Percentiles rank a stretch among this genome's conserved stretches.
Conservation (phyloP, 2,329 filamentous ascomycete genomes). For the Aspergillus vadensis region DNA sequence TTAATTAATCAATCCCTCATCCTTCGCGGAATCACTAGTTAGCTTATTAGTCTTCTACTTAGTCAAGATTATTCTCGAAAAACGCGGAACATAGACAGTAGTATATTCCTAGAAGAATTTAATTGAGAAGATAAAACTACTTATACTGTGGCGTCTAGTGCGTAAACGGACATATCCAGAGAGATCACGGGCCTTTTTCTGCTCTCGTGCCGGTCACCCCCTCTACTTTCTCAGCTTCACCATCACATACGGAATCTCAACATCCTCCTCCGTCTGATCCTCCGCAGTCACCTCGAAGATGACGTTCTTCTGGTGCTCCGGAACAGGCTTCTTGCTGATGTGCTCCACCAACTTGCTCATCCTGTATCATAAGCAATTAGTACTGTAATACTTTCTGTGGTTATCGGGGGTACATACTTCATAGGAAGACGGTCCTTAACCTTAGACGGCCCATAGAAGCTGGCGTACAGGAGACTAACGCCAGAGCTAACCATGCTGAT, state of each 20-base stretch:
- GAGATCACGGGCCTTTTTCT: not conserved
- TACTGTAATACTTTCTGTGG: not conserved
- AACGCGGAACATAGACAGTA: no score
- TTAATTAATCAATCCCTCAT: no score
- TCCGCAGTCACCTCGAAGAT: slow-evolving; percentile 96
- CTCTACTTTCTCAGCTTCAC: slow-evolving; percentile 64
- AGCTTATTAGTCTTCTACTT: not conserved
- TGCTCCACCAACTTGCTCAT: slow-evolving; percentile 84
- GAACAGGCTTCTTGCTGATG: slow-evolving; percentile 89
- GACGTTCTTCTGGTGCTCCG: slow-evolving; percentile 87
- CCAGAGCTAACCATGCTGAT: slow-evolving; percentile 97
- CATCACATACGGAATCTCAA: slow-evolving; percentile 96
- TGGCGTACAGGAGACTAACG: slow-evolving; percentile 89
- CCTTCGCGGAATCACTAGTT: no score
- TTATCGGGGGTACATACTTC: slow-evolving; percentile 55
- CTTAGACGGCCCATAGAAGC: slow-evolving; percentile 83
- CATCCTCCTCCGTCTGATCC: slow-evolving; percentile 85
- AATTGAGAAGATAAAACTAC: not conserved
- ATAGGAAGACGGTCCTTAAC: slow-evolving; percentile 78
- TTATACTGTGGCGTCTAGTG: slow-evolving; percentile 1
- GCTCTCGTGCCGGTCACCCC: not conserved
- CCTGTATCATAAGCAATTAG: slow-evolving; percentile 53
- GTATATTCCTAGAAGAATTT: no score
- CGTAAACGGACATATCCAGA: slow-evolving; percentile 1
- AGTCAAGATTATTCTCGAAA: not conserved